Conservation (phyloP, 495 filamentous ascomycete species). For the Aspergillus sclerotiicarbonarius region DNA sequence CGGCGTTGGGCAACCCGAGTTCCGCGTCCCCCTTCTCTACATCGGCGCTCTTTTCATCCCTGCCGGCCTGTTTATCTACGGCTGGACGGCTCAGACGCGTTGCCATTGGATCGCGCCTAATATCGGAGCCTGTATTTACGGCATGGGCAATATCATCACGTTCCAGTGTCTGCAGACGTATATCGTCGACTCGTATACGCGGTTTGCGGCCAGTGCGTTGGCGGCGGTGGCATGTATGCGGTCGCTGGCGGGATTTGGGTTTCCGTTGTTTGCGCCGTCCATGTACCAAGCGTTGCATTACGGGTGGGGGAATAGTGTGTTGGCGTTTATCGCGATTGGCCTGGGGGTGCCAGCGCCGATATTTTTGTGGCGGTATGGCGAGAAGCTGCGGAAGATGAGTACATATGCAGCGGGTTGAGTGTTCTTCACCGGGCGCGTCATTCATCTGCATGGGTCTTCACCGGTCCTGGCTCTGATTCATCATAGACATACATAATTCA, state of each 20-base stretch:
- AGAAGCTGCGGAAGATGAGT: constrained; percentile 56
- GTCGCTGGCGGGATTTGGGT: constrained; percentile 67
- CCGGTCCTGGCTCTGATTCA: too few species aligned
- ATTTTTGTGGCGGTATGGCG: constrained; percentile 61
- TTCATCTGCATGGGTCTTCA: too few species aligned
- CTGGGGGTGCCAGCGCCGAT: constrained; percentile 60
- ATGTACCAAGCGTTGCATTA: constrained; percentile 59
- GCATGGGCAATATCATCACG: constrained; percentile 56
- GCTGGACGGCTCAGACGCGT: constrained; percentile 62
- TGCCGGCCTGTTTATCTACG: constrained; percentile 67
- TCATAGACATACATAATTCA: too few species aligned
- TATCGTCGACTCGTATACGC: constrained; percentile 73
- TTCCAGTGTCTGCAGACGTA: constrained; percentile 75
- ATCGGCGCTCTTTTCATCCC: constrained; percentile 59
- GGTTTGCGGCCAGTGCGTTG: constrained; percentile 71
- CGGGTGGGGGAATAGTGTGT: constrained; percentile 64
- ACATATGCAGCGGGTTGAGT: constrained; percentile 60
- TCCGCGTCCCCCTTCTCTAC: constrained; percentile 62
- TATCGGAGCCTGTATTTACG: constrained; percentile 62
- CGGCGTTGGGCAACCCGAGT: constrained; percentile 60
- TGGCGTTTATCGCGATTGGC: constrained; percentile 53
- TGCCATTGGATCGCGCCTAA: constrained; percentile 72
- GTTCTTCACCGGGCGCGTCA: not conserved
- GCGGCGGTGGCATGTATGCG: constrained; percentile 66
- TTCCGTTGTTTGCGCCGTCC: constrained; percentile 71